Evolutionary conservation across 106 monocot species (phyloP).

Genomic region (Allium fistulosum): DNA sequence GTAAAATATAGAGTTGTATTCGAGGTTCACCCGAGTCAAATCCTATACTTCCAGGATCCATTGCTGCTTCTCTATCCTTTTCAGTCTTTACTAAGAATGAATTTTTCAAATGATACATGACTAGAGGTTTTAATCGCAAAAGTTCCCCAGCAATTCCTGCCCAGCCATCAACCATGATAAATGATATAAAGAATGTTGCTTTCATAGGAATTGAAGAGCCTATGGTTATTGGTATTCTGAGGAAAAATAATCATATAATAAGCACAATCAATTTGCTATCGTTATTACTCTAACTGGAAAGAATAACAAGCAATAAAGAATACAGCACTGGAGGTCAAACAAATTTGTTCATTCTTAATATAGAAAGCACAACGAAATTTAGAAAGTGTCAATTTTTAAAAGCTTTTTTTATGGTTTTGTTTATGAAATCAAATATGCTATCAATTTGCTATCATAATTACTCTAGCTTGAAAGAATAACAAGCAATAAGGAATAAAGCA

Average conservation of each 20-base stretch:
- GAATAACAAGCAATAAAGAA: no score
- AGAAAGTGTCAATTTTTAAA: no score
- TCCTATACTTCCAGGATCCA: constrained; percentile 73
- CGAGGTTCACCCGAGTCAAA: constrained; percentile 51
- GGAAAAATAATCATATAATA: background rate
- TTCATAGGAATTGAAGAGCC: constrained; percentile 70
- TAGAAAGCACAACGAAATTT: no score
- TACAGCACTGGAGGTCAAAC: no score
- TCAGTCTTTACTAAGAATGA: constrained; percentile 80
- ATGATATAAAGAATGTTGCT: constrained; percentile 84
- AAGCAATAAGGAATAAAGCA: no score
- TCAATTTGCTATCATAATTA: no score
- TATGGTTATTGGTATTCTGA: constrained; percentile 65
- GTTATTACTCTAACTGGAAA: no score
- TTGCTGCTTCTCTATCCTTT: constrained; percentile 70
- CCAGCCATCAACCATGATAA: constrained; percentile 86
- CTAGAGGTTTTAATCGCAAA: constrained; percentile 56
- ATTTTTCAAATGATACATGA: constrained; percentile 65
- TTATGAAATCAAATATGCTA: no score
- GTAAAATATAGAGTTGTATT: constrained; percentile 75
- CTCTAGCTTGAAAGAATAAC: no score
- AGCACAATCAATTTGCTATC: background rate
- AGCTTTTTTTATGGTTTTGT: no score
- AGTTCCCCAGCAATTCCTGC: constrained; percentile 71
- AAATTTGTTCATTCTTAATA: no score